Percentiles rank a stretch among this genome's conserved stretches.
Evolutionary conservation across 2,329 filamentous ascomycete genomes (phyloP).

Genomic region (Colletotrichum godetiae): DNA sequence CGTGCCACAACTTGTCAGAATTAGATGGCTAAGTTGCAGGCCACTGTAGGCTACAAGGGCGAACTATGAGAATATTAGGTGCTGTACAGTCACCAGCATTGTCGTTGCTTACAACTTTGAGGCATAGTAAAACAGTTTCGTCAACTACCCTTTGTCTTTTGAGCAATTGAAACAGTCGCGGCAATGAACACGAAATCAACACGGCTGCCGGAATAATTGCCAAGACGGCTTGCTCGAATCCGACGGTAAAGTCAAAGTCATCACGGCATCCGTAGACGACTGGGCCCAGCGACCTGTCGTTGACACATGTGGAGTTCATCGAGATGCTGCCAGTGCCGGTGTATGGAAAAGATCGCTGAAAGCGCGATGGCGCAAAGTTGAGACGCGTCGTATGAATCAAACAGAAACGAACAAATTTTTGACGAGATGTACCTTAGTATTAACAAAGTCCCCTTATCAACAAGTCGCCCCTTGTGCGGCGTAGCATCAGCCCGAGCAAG

Average conservation of each 20-base stretch:
- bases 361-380: not conserved
- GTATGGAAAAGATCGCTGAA: not conserved
- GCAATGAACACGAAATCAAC: slow-evolving; percentile 49
- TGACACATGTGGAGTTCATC: slow-evolving; percentile 24
- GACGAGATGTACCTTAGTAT: not conserved
- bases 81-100: not conserved
- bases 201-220: slow-evolving; percentile 53
- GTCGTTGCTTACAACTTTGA: slow-evolving; percentile 19
- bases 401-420: not conserved
- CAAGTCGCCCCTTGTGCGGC: not conserved
- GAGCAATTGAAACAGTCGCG: slow-evolving; percentile 46
- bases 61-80: not conserved
- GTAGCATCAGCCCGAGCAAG: not conserved
- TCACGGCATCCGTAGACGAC: slow-evolving; percentile 56
- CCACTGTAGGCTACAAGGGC: slow-evolving; percentile 7
- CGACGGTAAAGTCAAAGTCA: slow-evolving; percentile 63
- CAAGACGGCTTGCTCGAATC: slow-evolving; percentile 61
- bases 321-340: not conserved
- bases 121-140: slow-evolving; percentile 46
- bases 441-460: not conserved
- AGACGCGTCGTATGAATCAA: not conserved
- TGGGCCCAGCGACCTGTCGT: slow-evolving; percentile 56
- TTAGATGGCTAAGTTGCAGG: slow-evolving; percentile 4
- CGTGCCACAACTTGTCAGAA: not conserved
- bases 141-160: slow-evolving; percentile 47